A percentile compares a stretch with the other conserved stretches of the same genome.
phyloP scores from a whole-genome alignment of 208 protist genomes.

The Leishmania braziliensis region DNA sequence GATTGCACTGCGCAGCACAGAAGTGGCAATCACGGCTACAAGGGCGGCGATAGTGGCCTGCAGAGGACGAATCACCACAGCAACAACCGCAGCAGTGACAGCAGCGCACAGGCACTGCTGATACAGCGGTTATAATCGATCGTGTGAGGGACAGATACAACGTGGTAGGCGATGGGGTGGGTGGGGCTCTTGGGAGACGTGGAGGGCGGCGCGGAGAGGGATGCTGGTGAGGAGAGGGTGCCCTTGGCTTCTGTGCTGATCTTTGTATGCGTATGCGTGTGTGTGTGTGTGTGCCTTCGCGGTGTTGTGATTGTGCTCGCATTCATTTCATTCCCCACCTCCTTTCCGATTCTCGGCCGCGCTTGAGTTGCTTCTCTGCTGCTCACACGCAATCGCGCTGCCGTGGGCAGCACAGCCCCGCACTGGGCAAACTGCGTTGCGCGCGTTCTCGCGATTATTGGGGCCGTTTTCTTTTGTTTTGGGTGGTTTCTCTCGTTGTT shows the following conservation, averaged over 20 bases:
- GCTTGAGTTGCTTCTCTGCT: neutral
- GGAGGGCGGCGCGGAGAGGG: neutral
- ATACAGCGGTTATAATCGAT: neutral
- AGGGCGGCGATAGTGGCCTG: neutral
- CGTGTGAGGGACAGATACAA: neutral
- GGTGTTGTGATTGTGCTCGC: neutral
- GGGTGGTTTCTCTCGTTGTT: neutral
- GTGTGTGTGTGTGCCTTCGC: slow-evolving; percentile 3
- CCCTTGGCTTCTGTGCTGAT: neutral
- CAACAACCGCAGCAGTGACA: slow-evolving; percentile 21
- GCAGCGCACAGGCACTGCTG: neutral
- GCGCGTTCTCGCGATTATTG: too few relatives aligned
- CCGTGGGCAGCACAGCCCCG: neutral
- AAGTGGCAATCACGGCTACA: neutral
- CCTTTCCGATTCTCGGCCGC: neutral
- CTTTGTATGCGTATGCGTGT: slow-evolving; percentile 5
- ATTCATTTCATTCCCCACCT: neutral
- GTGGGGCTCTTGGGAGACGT: neutral
- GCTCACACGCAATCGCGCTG: neutral
- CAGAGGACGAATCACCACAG: slow-evolving; percentile 6
- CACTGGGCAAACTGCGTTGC: neutral
- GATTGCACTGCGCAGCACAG: neutral
- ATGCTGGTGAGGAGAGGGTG: neutral
- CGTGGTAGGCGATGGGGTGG: neutral
- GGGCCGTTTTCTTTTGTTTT: neutral